Evolutionary conservation across 2,329 filamentous ascomycete genomes (phyloP).

Genomic region (Pyrenophora tritici-repentis): DNA sequence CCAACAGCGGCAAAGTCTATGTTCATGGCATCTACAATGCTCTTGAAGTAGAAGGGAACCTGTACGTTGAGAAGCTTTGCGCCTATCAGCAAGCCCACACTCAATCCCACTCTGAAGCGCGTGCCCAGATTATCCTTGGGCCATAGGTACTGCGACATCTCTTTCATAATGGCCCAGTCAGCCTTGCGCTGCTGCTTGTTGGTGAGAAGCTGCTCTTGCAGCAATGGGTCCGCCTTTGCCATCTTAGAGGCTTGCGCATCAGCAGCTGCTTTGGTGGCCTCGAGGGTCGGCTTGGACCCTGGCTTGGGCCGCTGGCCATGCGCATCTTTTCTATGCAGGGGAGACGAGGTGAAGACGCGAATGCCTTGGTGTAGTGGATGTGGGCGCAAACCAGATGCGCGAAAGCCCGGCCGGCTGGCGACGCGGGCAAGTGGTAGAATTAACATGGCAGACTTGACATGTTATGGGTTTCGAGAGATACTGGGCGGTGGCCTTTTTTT

Average conservation of each 20-base stretch:
- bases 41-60: slow-evolving; percentile 99
- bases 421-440: slow-evolving; percentile 44
- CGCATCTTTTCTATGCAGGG: slow-evolving; percentile 52
- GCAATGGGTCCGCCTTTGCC: slow-evolving; percentile 52
- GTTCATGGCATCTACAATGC: slow-evolving; percentile 96
- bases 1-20: slow-evolving; percentile 84
- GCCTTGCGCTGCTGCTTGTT: slow-evolving; percentile 91
- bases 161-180: slow-evolving; percentile 98
- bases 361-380: slow-evolving; percentile 26
- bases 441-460: slow-evolving; percentile 41
- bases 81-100: slow-evolving; percentile 81
- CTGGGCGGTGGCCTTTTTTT: no score
- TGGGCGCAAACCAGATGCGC: slow-evolving; percentile 23
- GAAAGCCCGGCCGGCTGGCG: slow-evolving; percentile 36
- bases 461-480: slow-evolving; percentile 15
- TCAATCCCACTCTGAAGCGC: slow-evolving; percentile 81
- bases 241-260: slow-evolving; percentile 25
- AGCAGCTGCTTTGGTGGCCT: slow-evolving; percentile 27
- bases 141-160: slow-evolving; percentile 97
- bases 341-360: slow-evolving; percentile 53
- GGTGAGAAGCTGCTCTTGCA: slow-evolving; percentile 67
- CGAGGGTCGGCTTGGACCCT: slow-evolving; percentile 29
- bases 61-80: slow-evolving; percentile 95
- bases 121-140: slow-evolving; percentile 85
- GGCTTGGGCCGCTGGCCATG: slow-evolving; percentile 39